Evolutionary conservation across 257 asterid genomes (phyloP).

Genomic region (Oldenlandia corymbosa): DNA sequence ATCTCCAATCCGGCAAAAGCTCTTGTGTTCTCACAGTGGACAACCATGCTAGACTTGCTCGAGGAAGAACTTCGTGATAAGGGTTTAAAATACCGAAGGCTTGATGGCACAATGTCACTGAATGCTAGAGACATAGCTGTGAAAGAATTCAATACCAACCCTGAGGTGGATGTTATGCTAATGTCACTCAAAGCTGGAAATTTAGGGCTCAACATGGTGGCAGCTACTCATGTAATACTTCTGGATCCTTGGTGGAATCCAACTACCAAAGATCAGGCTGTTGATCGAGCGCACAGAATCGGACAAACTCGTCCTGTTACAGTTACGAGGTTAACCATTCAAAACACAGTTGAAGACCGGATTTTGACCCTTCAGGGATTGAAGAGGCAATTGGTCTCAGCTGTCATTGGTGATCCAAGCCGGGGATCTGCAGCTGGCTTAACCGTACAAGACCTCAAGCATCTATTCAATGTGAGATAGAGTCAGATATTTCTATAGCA

Average conservation of each 20-base stretch:
- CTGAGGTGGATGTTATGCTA: slow-evolving; percentile 91
- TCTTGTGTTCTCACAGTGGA: slow-evolving; percentile 95
- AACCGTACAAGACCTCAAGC: slow-evolving; percentile 62
- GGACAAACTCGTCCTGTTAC: slow-evolving; percentile 93
- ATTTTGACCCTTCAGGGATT: slow-evolving; percentile 86
- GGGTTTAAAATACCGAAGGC: slow-evolving; percentile 60
- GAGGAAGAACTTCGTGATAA: slow-evolving; percentile 58
- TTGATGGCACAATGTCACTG: slow-evolving; percentile 91
- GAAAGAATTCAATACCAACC: slow-evolving; percentile 74
- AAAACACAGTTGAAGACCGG: slow-evolving; percentile 88
- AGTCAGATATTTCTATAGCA: too few species aligned
- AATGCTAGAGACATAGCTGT: slow-evolving; percentile 86
- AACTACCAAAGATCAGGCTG: slow-evolving; percentile 93
- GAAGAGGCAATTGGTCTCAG: slow-evolving; percentile 91
- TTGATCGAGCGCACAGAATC: slow-evolving; percentile 94
- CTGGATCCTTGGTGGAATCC: slow-evolving; percentile 99
- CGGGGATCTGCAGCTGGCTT: slow-evolving; percentile 59
- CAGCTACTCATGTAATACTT: slow-evolving; percentile 85
- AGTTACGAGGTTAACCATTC: slow-evolving; percentile 76
- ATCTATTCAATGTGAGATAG: slow-evolving; percentile 40
- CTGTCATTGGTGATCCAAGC: slow-evolving; percentile 83
- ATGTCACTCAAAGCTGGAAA: slow-evolving; percentile 98
- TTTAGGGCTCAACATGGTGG: slow-evolving; percentile 95
- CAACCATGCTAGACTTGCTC: slow-evolving; percentile 82
- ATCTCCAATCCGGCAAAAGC: slow-evolving; percentile 67